These are phyloP conservation scores for Brassica balearica DNA, from an alignment of 441 rosid species.

Conservation along the genomic window DNA sequence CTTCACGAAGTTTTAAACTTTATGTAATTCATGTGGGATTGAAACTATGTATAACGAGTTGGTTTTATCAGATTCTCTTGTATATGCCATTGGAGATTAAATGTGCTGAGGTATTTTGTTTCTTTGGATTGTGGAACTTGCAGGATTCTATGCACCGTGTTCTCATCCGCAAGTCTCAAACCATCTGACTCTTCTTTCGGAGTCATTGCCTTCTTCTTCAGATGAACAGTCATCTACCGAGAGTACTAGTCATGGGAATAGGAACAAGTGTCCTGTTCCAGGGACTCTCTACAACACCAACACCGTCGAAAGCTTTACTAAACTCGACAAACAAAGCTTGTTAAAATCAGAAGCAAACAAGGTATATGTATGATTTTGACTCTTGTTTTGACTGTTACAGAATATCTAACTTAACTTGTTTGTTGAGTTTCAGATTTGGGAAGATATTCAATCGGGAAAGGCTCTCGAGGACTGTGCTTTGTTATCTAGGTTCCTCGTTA, in stretches of 20 bases:
- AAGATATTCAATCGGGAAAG: conserved; percentile 80
- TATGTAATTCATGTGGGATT: not conserved
- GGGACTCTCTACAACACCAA: conserved; percentile 85
- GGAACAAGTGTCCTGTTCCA: conserved; percentile 84
- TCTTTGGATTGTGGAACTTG: conserved; percentile 29
- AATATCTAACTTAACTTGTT: conserved; percentile 2
- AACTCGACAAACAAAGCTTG: conserved; percentile 72
- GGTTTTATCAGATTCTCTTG: not conserved
- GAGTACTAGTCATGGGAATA: conserved; percentile 54
- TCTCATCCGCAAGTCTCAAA: conserved; percentile 84
- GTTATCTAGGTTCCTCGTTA: conserved; percentile 77
- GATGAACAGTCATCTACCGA: conserved; percentile 45
- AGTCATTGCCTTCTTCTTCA: conserved; percentile 63
- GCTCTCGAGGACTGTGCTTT: conserved; percentile 73
- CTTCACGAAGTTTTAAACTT: not conserved
- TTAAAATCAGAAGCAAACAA: conserved; percentile 74
- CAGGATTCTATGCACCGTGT: conserved; percentile 96
- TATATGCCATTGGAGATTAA: not conserved
- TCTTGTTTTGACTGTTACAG: not conserved
- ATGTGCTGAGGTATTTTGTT: conserved; percentile 3
- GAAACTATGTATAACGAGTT: not conserved
- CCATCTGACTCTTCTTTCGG: conserved; percentile 70
- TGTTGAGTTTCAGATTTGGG: conserved; percentile 73
- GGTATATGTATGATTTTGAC: conserved; percentile 45
- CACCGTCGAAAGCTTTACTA: conserved; percentile 71